Evolutionary conservation across 805 yeast species (phyloP).

Genomic region (Lipomyces kockii): DNA sequence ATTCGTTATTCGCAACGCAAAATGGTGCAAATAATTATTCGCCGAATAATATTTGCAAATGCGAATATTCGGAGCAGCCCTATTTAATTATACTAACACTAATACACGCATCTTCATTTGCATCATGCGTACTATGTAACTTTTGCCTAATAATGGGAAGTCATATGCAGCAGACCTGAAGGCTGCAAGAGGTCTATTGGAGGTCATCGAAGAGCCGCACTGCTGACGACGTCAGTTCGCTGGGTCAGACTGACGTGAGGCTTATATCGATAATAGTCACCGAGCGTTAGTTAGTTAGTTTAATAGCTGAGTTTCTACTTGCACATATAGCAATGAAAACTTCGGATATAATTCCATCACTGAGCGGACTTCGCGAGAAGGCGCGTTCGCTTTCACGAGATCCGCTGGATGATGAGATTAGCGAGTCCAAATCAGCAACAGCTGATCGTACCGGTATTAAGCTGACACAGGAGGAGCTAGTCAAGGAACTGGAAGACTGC

Average conservation of each 20-base stretch:
- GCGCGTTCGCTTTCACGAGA: neutral
- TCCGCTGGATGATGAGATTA: neutral
- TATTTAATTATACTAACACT: too few species aligned
- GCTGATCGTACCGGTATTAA: conserved; percentile 5
- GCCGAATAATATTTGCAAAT: too few species aligned
- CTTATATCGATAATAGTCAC: neutral
- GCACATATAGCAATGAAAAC: neutral
- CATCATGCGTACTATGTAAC: too few species aligned
- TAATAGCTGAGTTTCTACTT: neutral
- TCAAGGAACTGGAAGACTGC: conserved; percentile 45
- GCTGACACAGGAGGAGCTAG: conserved; percentile 22
- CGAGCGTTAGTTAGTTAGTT: neutral
- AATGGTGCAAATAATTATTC: too few species aligned
- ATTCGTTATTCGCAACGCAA: too few species aligned
- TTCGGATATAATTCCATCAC: neutral
- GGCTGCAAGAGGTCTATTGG: too few species aligned
- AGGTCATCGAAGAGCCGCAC: too few species aligned
- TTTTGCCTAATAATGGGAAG: too few species aligned
- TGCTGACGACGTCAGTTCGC: too few species aligned
- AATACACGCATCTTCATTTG: too few species aligned
- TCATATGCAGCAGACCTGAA: too few species aligned
- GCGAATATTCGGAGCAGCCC: too few species aligned
- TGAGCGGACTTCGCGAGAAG: neutral
- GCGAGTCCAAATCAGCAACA: neutral
- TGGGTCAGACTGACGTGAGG: neutral